A percentile compares a stretch with the other conserved stretches of the same genome.
Evolutionary conservation across 371 early-diverging fungal genomes (phyloP).

Genomic region (Mortierella sp.): DNA sequence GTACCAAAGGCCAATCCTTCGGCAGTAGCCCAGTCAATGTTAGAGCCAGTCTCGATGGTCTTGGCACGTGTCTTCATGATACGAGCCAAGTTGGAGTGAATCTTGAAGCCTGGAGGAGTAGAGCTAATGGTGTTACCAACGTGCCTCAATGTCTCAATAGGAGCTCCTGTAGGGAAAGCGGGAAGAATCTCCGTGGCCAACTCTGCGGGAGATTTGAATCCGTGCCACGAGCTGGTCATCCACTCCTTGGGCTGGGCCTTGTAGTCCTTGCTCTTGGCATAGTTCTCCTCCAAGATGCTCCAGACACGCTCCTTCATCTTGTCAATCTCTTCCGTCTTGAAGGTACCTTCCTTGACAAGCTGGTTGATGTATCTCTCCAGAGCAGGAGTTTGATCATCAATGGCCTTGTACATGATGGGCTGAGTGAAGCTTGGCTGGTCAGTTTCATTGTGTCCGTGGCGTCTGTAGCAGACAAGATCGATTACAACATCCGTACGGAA

Average conservation of each 20-base stretch:
- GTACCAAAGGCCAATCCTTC: constrained; percentile 95
- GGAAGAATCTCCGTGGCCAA: constrained; percentile 72
- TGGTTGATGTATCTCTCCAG: constrained; percentile 85
- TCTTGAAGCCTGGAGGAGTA: constrained; percentile 86
- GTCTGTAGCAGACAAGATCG: constrained; percentile 96
- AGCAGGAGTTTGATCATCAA: constrained; percentile 85
- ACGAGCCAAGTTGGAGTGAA: constrained; percentile 87
- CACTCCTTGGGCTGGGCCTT: constrained; percentile 91
- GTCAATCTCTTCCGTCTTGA: constrained; percentile 84
- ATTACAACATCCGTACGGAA: constrained; percentile 97
- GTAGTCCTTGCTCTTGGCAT: constrained; percentile 89
- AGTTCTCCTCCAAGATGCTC: constrained; percentile 91
- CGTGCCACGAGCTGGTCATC: constrained; percentile 94
- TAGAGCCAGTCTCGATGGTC: constrained; percentile 76
- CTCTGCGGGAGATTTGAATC: constrained; percentile 86
- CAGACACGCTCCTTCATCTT: constrained; percentile 91
- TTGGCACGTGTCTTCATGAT: constrained; percentile 88
- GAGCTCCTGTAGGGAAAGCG: constrained; percentile 88
- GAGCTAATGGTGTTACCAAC: constrained; percentile 85
- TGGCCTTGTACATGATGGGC: constrained; percentile 95
- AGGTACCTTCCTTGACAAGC: constrained; percentile 84
- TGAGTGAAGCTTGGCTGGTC: constrained; percentile 99
- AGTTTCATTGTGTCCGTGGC: constrained; percentile 98
- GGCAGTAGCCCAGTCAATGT: constrained; percentile 97
- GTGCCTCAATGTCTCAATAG: constrained; percentile 75